Conservation (phyloP, 1,284 basidiomycete species). For the Cryptococcus sp. region DNA sequence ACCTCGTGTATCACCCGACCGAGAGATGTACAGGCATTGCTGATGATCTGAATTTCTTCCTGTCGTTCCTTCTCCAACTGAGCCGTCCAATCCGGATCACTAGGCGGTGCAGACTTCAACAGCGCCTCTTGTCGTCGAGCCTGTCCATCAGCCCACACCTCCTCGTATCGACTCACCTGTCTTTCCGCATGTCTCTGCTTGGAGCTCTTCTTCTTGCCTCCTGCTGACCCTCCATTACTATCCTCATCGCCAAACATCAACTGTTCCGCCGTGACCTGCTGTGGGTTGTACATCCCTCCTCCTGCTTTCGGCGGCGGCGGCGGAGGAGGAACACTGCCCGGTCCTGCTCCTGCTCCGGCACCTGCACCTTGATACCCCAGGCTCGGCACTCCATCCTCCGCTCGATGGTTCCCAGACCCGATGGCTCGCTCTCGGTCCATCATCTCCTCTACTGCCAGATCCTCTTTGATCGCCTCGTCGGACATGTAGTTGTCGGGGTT, state of each 20-base stretch:
- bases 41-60: slow-evolving; percentile 68
- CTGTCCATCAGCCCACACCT: slow-evolving; percentile 46
- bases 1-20: slow-evolving; percentile 68
- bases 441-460: slow-evolving; percentile 27
- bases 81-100: slow-evolving; percentile 61
- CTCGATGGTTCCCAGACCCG: slow-evolving; percentile 9
- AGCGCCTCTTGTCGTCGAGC: slow-evolving; percentile 68
- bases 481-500: slow-evolving; percentile 17
- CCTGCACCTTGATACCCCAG: background rate
- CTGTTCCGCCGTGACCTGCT: slow-evolving; percentile 4
- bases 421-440: slow-evolving; percentile 17
- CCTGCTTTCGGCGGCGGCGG: background rate
- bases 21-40: slow-evolving; percentile 61
- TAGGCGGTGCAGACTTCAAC: slow-evolving; percentile 56
- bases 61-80: slow-evolving; percentile 62
- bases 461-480: slow-evolving; percentile 16
- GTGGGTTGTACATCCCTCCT: slow-evolving; percentile 9
- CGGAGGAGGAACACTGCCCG: background rate
- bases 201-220: slow-evolving; percentile 61
- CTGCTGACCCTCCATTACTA: background rate
- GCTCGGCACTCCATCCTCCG: background rate
- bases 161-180: slow-evolving; percentile 52
- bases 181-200: slow-evolving; percentile 67
- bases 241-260: slow-evolving; percentile 3
- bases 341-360: background rate